Conservation (phyloP, 306 rosid genomes). For the Fagus sylvatica region DNA sequence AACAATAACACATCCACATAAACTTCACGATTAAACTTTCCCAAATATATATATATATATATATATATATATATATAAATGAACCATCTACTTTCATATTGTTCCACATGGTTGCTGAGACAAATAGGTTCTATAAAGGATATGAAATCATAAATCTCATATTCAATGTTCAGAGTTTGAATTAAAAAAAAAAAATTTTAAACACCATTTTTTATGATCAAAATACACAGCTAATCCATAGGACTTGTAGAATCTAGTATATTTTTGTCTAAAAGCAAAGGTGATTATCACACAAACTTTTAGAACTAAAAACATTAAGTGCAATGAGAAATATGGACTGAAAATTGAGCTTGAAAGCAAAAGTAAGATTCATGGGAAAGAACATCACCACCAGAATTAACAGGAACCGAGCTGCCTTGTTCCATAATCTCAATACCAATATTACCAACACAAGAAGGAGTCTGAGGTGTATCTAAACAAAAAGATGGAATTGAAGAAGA, state of each 20-base stretch:
- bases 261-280: not conserved
- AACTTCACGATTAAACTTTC: too few relatives aligned
- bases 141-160: too few relatives aligned
- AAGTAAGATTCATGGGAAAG: not conserved
- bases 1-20: too few relatives aligned
- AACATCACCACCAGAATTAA: slow-evolving; percentile 32
- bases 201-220: not conserved
- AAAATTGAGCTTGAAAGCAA: not conserved
- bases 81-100: too few relatives aligned
- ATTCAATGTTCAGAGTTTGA: too few relatives aligned
- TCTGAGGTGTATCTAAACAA: slow-evolving; percentile 23
- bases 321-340: not conserved
- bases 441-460: slow-evolving; percentile 30
- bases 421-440: slow-evolving; percentile 25
- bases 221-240: not conserved
- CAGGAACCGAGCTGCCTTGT: slow-evolving; percentile 25
- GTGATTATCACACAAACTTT: not conserved
- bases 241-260: not conserved
- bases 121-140: too few relatives aligned
- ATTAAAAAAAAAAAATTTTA: not conserved
- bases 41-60: too few relatives aligned
- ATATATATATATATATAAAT: too few relatives aligned
- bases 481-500: slow-evolving; percentile 14
- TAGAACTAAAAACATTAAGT: not conserved
- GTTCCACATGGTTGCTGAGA: too few relatives aligned